Base-by-base conservation (phyloP, 2,329 filamentous ascomycete genomes). In the Alternaria incomplexa region DNA sequence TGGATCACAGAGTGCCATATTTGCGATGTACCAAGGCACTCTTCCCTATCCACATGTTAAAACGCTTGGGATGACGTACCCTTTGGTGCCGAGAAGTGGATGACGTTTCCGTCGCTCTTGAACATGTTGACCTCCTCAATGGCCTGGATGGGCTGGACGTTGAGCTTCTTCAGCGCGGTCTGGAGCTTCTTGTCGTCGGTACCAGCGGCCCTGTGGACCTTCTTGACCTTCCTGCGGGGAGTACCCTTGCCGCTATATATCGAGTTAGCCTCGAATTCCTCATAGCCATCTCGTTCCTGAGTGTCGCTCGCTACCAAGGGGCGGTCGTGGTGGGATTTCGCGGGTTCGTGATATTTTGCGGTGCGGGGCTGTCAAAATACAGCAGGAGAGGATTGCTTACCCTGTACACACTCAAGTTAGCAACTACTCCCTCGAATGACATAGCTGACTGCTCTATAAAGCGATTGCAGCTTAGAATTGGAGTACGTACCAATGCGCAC, bases 111-210 rank as follows among this genome's bases (percentile, higher is more conserved):
- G 82, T 99, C 96, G 82, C 92, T 91, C 92, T 99, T 99, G 91
- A 99, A 99, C 96, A 99, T 99, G 91, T 99, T 99, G 83, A 99
- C 96, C 88, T 99, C 96, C 90, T 99, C 96, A 79, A 99, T 99
- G 73, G 92, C 93, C 87, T 97, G 94, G 85, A 99, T 98, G 79
- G 96, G 96, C 89, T 99, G 96, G 64, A 97, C 95, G 85, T 98
- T 98, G 83, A 99, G 90, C 91, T 99, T 99, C 92, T 99, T 99
- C 74, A 99, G 89, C 68, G 93, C 87, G 67, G 91, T 89, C 87
- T 99, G 96, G 71, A 99, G 93, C 90, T 99, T 99, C 93, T 97
- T 98, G 91, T 99, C 96, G 83, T 99, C 96, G 83, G 92, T 93
- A 81, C 91, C 93, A 73, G 92, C 92, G 83, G 90, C 92, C 83